Base-by-base conservation (phyloP, 495 filamentous ascomycete genomes). In the Neurospora sp. region DNA sequence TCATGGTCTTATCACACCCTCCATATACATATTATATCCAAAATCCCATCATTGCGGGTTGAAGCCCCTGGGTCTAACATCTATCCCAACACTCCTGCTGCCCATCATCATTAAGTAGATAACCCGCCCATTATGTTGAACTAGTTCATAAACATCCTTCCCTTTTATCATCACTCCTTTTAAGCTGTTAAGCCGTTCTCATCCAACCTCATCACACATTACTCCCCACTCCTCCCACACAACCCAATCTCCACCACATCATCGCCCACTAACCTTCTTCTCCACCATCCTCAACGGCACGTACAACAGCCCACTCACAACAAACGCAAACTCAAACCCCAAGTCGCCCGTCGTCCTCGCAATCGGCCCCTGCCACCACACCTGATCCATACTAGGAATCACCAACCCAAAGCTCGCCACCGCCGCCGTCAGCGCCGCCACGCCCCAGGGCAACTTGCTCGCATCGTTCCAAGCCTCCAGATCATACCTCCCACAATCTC, bases 271-370 rank as follows among this genome's bases (percentile, higher is more conserved):
- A 8, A 73, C 36, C 75, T 70, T 82, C 77, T 78, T 85, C 75
- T 86, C 84, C 48, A 84, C 11, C 39, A 71, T 76, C 71, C 84
- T 77, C 9, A 85, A 69, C 39, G 84, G 84, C 36, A 85, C 39
- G 73, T 89, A 89, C 40, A 89, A 76, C 73, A 85, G 5, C 8
- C 80, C 82, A 31, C 82, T 83, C 21, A 88, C 77, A 0, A 81
- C 82, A 75, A 89, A 85, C 0, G 86, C 87, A 71, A 88, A 69
- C 80, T 90, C 87, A 73, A 90, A 88, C 17, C 87, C 88, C 72
- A 90, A 84, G 78, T 90, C 88, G 2, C 88, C 87, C 21, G 87
- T 85, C 39, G 75, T 84, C 81, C 81, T 73, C 9, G 87, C 87
- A 71, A 89, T 86, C 1, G 87, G 86, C 0, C 87, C 87, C 10